Base-by-base conservation (phyloP, 345 rosid species). In the Eucalyptus rudis region DNA sequence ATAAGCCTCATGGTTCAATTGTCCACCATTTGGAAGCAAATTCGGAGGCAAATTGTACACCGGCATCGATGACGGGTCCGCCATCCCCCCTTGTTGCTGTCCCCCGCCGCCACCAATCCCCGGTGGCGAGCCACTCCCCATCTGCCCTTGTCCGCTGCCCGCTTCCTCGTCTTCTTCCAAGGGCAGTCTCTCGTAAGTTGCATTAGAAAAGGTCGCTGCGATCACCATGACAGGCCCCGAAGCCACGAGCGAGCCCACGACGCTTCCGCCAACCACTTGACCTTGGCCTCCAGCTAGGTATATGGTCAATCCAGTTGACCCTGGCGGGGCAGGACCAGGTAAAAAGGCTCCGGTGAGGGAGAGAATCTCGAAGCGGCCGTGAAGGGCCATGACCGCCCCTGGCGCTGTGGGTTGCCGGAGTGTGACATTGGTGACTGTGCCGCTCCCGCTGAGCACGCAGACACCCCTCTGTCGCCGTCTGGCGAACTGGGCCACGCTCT, bases 1-100 rank as follows among this genome's bases (percentile, higher is more conserved):
- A 45, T 84, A 90, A 54, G 79, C 89, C 79, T 90, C 89, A 40
- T 88, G 89, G 84, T 76, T 90, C 88, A 93, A 15, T 80, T 90
- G 96, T 62, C 93, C 95, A 86, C 95, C 96, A 85, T 94, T 96
- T n/a, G 96, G 91, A 86, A 94, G 92, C 91, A 95, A 93, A 92
- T 94, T 97, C 86, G 98, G 94, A 11, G 93, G 95, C 93, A 93
- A 90, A 92, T 92, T 96, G 66, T 92, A 97, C 83, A 90, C 86
- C 58, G 89, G 81, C 87, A 58, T 59, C 89, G 87, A 58, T 40
- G 89, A 56, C 1, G 87, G 90, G 87, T 89, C 92, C 11, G 94
- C 93, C 89, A 95, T 91, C 51, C 11, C 94, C 90, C 59, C 94
- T 89, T 10, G 94, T 84, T 79, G 86, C 19, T 87, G 92, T 4